phyloP scores from a whole-genome alignment of 805 yeast species.

The Lipomyces chichibuensis region DNA sequence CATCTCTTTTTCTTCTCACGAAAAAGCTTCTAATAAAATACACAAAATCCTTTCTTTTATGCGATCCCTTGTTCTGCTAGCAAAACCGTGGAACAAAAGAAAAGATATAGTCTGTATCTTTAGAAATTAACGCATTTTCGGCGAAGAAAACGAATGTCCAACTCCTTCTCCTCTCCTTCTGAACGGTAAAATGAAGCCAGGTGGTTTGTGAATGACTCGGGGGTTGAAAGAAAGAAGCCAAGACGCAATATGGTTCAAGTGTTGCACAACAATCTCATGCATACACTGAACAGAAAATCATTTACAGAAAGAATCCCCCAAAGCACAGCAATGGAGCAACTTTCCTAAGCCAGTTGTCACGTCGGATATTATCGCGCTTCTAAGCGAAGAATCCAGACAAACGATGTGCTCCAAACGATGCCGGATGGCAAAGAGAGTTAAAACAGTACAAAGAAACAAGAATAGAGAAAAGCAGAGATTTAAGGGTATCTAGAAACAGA shows the following conservation, averaged over 20 bases:
- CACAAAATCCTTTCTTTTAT: slow-evolving; percentile 1
- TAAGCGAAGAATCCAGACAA: not conserved
- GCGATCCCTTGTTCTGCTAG: not conserved
- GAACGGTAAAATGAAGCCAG: not conserved
- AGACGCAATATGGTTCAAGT: slow-evolving; percentile 3
- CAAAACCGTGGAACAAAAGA: not conserved
- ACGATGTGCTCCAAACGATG: not conserved
- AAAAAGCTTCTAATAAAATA: slow-evolving; percentile 5
- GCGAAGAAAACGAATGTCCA: slow-evolving; percentile 10
- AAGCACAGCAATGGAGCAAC: not conserved
- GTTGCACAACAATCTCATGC: not conserved
- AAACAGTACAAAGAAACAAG: not conserved
- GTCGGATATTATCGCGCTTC: not conserved
- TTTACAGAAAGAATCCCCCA: not conserved
- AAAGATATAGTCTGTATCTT: not conserved
- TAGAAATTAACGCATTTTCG: slow-evolving; percentile 9
- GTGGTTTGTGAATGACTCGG: not conserved
- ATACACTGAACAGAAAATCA: slow-evolving; percentile 1
- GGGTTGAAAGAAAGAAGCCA: not conserved
- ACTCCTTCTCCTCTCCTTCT: slow-evolving; percentile 8
- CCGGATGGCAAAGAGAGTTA: not conserved
- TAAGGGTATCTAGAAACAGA: slow-evolving; percentile 4
- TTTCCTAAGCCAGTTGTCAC: not conserved
- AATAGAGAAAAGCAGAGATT: slow-evolving; percentile 1
- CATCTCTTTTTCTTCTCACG: not conserved